Base-by-base conservation (phyloP, 106 monocot species). In the Dactylorhiza incarnata region DNA sequence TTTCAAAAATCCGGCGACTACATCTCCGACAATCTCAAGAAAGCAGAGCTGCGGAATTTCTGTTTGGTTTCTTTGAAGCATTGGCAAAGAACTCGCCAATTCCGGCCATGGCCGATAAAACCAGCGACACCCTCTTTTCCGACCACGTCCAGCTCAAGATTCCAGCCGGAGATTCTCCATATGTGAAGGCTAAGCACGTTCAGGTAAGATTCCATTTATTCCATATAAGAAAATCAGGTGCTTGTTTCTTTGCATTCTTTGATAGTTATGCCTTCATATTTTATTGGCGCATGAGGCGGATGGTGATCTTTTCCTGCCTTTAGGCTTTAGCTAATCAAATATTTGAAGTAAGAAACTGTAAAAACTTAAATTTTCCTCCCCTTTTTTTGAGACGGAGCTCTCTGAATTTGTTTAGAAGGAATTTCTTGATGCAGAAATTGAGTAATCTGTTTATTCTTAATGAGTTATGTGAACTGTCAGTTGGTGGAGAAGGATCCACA, bases 401-500 rank as follows among this genome's bases (percentile, higher is more conserved):
- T 16, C 19, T 7, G 19, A 58, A 58, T 58, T 16, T 37, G 37
- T 37, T 2, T 37, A 37, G 0, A 37, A 37, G 3, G 37, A 15
- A 56, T 17, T 63, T 65, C 29, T 65, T 65, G 65, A 12, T 29
- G 29, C 26, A 5, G 5, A 65, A 65, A 65, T 65, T 29, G 29
- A 65, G 19, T 20, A 22, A 59, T 7, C 58, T 20, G 52, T 11
- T 52, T 15, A 52, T 52, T 15, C 26, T 45, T 69, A 46, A 69
- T 69, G 69, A 69, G 3, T 49, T 48, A 44, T 49, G 20, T 49
- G 43, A 49, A 49, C 19, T 72, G 22, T 37, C 25, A 95, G 96
- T 76, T 96, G 58, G 93, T 96, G 58, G 96, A 96, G 56, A 96
- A 93, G 84, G 91, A 96, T 43, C 93, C 96, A 2, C 87, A 93